Conservation (phyloP, 1,139 yeast species). For the Geotrichum aggregatum region DNA sequence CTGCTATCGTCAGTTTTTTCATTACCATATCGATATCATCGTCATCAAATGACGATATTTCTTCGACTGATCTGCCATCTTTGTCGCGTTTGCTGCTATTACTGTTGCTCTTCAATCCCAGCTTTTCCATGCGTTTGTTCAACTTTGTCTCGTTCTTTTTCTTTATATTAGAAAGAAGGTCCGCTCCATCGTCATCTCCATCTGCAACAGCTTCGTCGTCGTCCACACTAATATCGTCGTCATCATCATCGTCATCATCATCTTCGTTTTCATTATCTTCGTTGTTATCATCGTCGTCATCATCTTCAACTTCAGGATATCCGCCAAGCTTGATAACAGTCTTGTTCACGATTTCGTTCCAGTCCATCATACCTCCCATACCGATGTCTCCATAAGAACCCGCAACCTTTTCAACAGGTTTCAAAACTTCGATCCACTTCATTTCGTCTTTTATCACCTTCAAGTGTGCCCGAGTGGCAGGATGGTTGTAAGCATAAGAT, state of each 20-base stretch:
- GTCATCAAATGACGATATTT: not conserved
- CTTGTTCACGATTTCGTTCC: slow-evolving; percentile 86
- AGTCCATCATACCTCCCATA: slow-evolving; percentile 96
- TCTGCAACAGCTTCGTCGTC: slow-evolving; percentile 33
- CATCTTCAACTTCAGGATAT: slow-evolving; percentile 82
- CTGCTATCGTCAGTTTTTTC: not conserved
- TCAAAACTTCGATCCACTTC: slow-evolving; percentile 85
- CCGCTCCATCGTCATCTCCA: not conserved
- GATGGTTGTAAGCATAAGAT: slow-evolving; percentile 81
- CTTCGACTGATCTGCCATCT: not conserved
- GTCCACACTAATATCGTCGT: slow-evolving; percentile 27
- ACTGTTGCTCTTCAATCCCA: not conserved
- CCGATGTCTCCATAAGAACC: slow-evolving; percentile 94
- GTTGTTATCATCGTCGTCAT: slow-evolving; percentile 65
- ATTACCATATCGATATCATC: not conserved
- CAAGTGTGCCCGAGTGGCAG: slow-evolving; percentile 78
- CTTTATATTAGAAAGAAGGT: not conserved
- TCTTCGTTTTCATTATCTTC: slow-evolving; percentile 49
- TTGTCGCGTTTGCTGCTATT: not conserved
- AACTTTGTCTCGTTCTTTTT: not conserved
- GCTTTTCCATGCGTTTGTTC: not conserved
- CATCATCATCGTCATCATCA: slow-evolving; percentile 43
- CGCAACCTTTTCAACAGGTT: slow-evolving; percentile 89
- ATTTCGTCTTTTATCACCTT: slow-evolving; percentile 73
- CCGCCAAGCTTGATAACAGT: slow-evolving; percentile 83